Conservation (phyloP, 805 yeast species). For the Millerozyma miso region DNA sequence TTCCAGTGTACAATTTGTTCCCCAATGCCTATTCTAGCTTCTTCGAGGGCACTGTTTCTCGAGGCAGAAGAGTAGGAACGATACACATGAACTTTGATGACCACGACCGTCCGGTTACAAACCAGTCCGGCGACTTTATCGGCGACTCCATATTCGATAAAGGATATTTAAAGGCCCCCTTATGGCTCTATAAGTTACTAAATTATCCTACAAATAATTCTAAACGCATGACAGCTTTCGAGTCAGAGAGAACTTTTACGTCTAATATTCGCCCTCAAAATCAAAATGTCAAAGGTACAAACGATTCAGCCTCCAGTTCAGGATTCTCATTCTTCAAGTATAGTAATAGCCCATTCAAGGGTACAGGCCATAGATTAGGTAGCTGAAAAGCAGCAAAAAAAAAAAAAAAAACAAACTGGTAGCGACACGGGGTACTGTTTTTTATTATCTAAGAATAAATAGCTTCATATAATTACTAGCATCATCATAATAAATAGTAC, state of each 20-base stretch:
- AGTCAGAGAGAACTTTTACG: constrained; percentile 1
- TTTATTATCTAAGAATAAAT: not conserved
- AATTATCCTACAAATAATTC: constrained; percentile 24
- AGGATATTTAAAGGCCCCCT: constrained; percentile 57
- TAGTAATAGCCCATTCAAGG: constrained; percentile 20
- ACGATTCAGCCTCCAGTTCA: not conserved
- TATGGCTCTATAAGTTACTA: constrained; percentile 29
- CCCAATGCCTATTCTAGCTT: constrained; percentile 24
- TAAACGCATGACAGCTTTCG: constrained; percentile 26
- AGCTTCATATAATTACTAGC: not conserved
- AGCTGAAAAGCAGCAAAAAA: constrained; percentile 8
- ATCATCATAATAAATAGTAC: not conserved
- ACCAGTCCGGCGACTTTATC: constrained; percentile 13
- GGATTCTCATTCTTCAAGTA: constrained; percentile 13
- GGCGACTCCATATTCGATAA: constrained; percentile 44
- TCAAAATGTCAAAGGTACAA: not conserved
- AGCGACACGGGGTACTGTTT: not conserved
- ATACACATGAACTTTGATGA: constrained; percentile 3
- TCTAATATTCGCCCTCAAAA: not conserved
- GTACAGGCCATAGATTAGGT: constrained; percentile 36
- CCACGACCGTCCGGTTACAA: constrained; percentile 4
- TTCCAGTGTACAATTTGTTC: constrained; percentile 36
- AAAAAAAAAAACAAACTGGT: not conserved
- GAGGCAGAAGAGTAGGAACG: constrained; percentile 32
- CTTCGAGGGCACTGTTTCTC: constrained; percentile 4